Percentiles rank a stretch among this genome's conserved stretches.
These are phyloP conservation scores for Mycena maculata DNA, from an alignment of 768 basidiomycete genomes.

Conservation along the genomic window DNA sequence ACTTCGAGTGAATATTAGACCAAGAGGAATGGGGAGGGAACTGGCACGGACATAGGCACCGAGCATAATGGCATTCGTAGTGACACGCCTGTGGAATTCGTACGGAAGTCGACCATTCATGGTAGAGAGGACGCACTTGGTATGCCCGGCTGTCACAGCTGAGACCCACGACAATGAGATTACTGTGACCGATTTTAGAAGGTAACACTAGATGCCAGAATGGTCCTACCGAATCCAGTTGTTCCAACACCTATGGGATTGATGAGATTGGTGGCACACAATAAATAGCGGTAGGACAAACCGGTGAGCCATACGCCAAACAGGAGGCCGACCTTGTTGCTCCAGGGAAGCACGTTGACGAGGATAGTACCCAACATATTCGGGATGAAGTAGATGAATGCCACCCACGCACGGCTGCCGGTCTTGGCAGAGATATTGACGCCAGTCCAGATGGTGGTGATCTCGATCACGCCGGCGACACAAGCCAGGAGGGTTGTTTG, in stretches of 20 bases:
- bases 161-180: slow-evolving; percentile 62
- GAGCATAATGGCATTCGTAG: slow-evolving; percentile 31
- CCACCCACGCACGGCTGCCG: slow-evolving; percentile 21
- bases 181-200: slow-evolving; percentile 48
- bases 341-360: slow-evolving; percentile 61
- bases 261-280: too few relatives aligned
- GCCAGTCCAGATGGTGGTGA: slow-evolving; percentile 65
- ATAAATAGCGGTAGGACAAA: neutral
- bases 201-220: too few relatives aligned
- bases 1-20: slow-evolving; percentile 29
- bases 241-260: slow-evolving; percentile 36
- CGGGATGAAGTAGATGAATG: slow-evolving; percentile 42
- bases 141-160: slow-evolving; percentile 63
- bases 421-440: slow-evolving; percentile 50
- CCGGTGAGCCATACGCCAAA: slow-evolving; percentile 52
- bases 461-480: slow-evolving; percentile 62
- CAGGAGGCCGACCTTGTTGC: slow-evolving; percentile 60
- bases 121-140: too few relatives aligned
- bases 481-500: slow-evolving; percentile 67
- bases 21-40: slow-evolving; percentile 28
- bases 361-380: slow-evolving; percentile 60
- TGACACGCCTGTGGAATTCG: too few relatives aligned
- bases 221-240: slow-evolving; percentile 10
- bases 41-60: slow-evolving; percentile 25
- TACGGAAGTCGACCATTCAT: too few relatives aligned